phyloP scores from a whole-genome alignment of 768 basidiomycete species.

The Collybia mongolica region DNA sequence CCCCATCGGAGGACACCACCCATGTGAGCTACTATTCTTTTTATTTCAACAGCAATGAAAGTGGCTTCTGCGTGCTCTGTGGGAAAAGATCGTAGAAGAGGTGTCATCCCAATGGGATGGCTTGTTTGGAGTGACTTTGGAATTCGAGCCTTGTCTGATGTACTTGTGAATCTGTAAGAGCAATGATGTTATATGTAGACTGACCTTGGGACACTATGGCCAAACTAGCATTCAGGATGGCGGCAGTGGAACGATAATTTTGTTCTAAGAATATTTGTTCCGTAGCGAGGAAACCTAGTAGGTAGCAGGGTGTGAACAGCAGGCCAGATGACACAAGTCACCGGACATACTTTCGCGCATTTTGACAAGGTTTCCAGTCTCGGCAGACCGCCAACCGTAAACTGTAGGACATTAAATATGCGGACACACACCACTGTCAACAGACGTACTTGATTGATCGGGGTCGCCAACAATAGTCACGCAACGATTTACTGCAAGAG shows the following conservation, averaged over 20 bases:
- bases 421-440: constrained; percentile 2
- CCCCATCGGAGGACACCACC: constrained; percentile 71
- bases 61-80: constrained; percentile 64
- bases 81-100: constrained; percentile 52
- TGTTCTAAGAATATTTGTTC: constrained; percentile 76
- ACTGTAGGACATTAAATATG: constrained; percentile 35
- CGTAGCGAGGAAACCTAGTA: constrained; percentile 61
- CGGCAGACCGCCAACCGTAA: constrained; percentile 86
- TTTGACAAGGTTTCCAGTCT: constrained; percentile 68
- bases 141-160: constrained; percentile 70
- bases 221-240: constrained; percentile 69
- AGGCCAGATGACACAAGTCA: no score
- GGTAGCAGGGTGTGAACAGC: constrained; percentile 17
- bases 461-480: constrained; percentile 89
- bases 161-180: neutral
- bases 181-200: constrained; percentile 4
- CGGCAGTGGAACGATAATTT: constrained; percentile 83
- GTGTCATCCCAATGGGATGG: constrained; percentile 59
- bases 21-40: constrained; percentile 64
- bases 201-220: constrained; percentile 83
- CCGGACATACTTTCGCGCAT: constrained; percentile 60
- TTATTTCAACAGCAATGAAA: constrained; percentile 76
- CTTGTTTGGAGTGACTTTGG: constrained; percentile 71
- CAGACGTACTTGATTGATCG: constrained; percentile 70
- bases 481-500: constrained; percentile 55